Conservation (phyloP, 2,329 filamentous ascomycete species). For the Penicillium paneum region DNA sequence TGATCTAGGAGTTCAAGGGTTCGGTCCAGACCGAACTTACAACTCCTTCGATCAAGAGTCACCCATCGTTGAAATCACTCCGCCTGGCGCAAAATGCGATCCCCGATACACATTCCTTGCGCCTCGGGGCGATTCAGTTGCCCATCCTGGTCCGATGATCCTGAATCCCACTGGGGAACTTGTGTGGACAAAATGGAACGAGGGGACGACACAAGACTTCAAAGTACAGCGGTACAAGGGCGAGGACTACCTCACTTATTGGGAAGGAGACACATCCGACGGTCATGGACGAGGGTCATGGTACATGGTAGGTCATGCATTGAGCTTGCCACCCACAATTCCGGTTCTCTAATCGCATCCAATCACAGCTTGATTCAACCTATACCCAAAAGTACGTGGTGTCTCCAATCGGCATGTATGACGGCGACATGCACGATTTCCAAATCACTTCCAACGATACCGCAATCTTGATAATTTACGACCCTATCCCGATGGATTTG, state of each 20-base stretch:
- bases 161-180: conserved; percentile 29
- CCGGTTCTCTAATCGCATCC: conserved; percentile 1
- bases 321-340: conserved; percentile 11
- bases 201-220: conserved; percentile 45
- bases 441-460: conserved; percentile 42
- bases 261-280: conserved; percentile 48
- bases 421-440: conserved; percentile 46
- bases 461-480: conserved; percentile 44
- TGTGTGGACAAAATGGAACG: conserved; percentile 32
- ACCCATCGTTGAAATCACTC: conserved; percentile 25
- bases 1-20: conserved; percentile 31
- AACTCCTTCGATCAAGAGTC: conserved; percentile 31
- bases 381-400: conserved; percentile 30
- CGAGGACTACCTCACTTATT: conserved; percentile 48
- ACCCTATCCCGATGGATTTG: conserved; percentile 41
- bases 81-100: conserved; percentile 28
- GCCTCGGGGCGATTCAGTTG: conserved; percentile 32
- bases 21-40: conserved; percentile 29
- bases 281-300: conserved; percentile 41
- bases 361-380: conserved; percentile 24
- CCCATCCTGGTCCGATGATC: conserved; percentile 43
- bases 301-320: conserved; percentile 33
- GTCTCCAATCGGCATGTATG: conserved; percentile 18
- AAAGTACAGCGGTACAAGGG: conserved; percentile 47
- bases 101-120: conserved; percentile 31